Percentiles rank a stretch among this genome's conserved stretches.
These are phyloP conservation scores for Antrodiella citrinella DNA, from an alignment of 768 basidiomycete genomes.

Conservation along the genomic window DNA sequence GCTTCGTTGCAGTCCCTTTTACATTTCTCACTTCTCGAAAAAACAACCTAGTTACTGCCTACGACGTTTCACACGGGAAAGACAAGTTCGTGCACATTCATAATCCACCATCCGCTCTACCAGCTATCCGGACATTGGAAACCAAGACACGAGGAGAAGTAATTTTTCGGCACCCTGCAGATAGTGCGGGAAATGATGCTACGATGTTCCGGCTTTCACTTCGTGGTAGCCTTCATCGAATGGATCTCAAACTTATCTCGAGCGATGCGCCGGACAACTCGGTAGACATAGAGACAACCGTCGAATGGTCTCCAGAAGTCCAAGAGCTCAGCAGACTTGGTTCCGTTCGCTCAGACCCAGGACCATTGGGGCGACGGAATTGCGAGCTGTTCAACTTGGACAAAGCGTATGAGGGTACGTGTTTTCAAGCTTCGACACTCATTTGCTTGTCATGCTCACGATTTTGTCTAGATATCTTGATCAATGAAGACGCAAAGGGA, in stretches of 20 bases:
- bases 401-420: constrained; percentile 48
- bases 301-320: neutral
- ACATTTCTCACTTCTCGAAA: constrained; percentile 54
- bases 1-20: constrained; percentile 30
- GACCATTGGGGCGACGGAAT: constrained; percentile 38
- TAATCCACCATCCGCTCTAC: constrained; percentile 37
- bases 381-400: constrained; percentile 41
- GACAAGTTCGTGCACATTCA: constrained; percentile 42
- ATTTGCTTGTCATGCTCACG: too few species aligned
- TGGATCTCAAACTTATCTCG: constrained; percentile 27
- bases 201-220: constrained; percentile 41
- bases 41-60: constrained; percentile 51
- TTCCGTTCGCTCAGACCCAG: constrained; percentile 22
- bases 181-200: constrained; percentile 16
- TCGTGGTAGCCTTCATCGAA: constrained; percentile 36
- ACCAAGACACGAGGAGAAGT: constrained; percentile 25
- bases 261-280: constrained; percentile 10
- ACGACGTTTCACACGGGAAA: too few species aligned
- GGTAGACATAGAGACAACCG: neutral
- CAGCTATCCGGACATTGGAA: constrained; percentile 20
- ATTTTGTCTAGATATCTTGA: neutral
- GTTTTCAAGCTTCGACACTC: neutral
- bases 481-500: neutral
- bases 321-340: neutral
- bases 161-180: constrained; percentile 23